Percentiles rank a stretch among this genome's conserved stretches.
Evolutionary conservation across 306 rosid genomes (phyloP).

Genomic region (Trifolium dubium): DNA sequence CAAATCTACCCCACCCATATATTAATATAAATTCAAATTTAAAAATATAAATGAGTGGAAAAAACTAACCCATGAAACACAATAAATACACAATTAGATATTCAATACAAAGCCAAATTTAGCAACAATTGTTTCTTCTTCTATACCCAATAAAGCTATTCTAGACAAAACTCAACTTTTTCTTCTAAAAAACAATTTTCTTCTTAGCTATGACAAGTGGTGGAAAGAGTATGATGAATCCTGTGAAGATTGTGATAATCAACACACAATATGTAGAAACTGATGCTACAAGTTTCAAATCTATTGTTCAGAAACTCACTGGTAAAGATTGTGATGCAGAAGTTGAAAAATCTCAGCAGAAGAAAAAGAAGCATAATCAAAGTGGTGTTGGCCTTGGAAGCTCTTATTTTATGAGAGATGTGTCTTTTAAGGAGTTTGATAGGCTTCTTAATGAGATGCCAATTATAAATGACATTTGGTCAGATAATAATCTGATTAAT

Average conservation of each 20-base stretch:
- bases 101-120: background rate
- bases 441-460: conserved; percentile 65
- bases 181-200: background rate
- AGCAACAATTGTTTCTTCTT: background rate
- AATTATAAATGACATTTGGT: conserved; percentile 48
- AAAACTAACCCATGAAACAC: background rate
- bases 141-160: background rate
- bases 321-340: conserved; percentile 60
- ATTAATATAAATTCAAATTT: background rate
- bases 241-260: conserved; percentile 71
- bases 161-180: conserved; percentile 1
- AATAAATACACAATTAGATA: background rate
- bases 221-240: conserved; percentile 14
- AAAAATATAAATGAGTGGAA: background rate
- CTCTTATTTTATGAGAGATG: conserved; percentile 51
- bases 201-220: conserved; percentile 34
- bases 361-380: background rate
- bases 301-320: conserved; percentile 77
- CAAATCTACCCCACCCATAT: conserved; percentile 33
- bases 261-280: conserved; percentile 77
- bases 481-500: conserved; percentile 21
- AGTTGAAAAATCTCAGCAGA: background rate
- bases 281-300: conserved; percentile 70
- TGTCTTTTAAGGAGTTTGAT: conserved; percentile 72
- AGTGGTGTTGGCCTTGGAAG: background rate